Percentiles rank a stretch among this genome's conserved stretches.
phyloP scores from a whole-genome alignment of 192 early-diverging fungal species.

The Coemansia sp. region DNA sequence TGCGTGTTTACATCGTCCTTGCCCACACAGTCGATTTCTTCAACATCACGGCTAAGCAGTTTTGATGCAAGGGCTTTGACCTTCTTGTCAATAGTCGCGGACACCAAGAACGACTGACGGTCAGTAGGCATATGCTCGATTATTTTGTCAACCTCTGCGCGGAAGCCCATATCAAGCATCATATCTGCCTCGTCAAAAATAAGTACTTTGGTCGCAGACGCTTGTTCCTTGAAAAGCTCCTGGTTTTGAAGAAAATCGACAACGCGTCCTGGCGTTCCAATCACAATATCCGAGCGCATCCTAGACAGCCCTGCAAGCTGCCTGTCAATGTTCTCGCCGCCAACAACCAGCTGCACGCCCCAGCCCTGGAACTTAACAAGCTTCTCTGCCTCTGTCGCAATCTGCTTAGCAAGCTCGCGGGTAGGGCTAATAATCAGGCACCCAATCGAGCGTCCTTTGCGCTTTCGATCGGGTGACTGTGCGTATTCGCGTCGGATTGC shows the following conservation, averaged over 20 bases:
- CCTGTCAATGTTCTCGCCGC: slow-evolving; percentile 64
- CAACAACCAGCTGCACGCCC: slow-evolving; percentile 73
- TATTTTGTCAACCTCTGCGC: slow-evolving; percentile 77
- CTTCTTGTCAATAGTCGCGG: slow-evolving; percentile 79
- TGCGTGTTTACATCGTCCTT: slow-evolving; percentile 83
- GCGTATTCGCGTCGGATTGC: slow-evolving; percentile 58
- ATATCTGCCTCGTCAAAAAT: slow-evolving; percentile 96
- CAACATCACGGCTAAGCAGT: slow-evolving; percentile 64
- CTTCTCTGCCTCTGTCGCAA: slow-evolving; percentile 72
- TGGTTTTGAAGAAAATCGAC: slow-evolving; percentile 67
- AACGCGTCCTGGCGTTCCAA: slow-evolving; percentile 94
- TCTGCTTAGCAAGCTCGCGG: slow-evolving; percentile 86
- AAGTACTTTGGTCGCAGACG: slow-evolving; percentile 57
- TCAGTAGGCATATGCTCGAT: slow-evolving; percentile 58
- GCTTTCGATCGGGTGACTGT: slow-evolving; percentile 62
- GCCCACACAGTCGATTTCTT: slow-evolving; percentile 80
- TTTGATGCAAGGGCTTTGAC: slow-evolving; percentile 67
- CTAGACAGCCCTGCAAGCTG: slow-evolving; percentile 57
- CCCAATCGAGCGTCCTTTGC: slow-evolving; percentile 57
- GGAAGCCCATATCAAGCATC: slow-evolving; percentile 94
- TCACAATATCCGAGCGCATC: slow-evolving; percentile 76
- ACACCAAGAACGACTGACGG: slow-evolving; percentile 90
- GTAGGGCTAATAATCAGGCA: slow-evolving; percentile 86
- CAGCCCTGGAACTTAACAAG: slow-evolving; percentile 59
- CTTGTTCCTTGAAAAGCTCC: slow-evolving; percentile 54